Evolutionary conservation across 2,329 filamentous ascomycete species (phyloP).

Genomic region (Epicoccum sorghinum): DNA sequence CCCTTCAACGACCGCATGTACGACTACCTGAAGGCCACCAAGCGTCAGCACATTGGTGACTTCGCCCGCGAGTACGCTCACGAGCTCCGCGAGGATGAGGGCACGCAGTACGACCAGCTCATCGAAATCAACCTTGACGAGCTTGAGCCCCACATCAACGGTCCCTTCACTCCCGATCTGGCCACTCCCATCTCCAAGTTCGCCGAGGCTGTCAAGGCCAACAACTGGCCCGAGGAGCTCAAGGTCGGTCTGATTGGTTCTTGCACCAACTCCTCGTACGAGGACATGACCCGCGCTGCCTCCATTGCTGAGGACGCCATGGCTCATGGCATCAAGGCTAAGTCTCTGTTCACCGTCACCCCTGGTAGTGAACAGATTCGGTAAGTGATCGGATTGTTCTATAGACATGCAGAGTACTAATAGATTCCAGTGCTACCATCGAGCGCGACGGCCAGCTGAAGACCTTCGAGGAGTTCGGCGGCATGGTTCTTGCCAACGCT

Average conservation of each 20-base stretch:
- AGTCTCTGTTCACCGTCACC: conserved; percentile 91
- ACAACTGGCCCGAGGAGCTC: conserved; percentile 94
- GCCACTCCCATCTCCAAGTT: conserved; percentile 98
- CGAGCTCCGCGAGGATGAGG: conserved; percentile 85
- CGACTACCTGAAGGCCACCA: conserved; percentile 91
- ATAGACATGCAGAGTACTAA: neutral
- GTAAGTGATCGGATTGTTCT: conserved; percentile 42
- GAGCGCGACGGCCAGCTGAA: conserved; percentile 84
- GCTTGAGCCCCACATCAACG: conserved; percentile 98
- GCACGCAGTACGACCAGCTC: conserved; percentile 92
- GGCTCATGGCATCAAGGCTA: conserved; percentile 90
- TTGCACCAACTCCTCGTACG: conserved; percentile 90
- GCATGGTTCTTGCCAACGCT: conserved; percentile 92
- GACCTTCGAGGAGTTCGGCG: conserved; percentile 96
- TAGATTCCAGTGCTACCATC: conserved; percentile 68
- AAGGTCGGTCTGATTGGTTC: conserved; percentile 97
- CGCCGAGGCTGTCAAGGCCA: conserved; percentile 89
- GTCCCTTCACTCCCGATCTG: conserved; percentile 97
- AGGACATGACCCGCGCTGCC: conserved; percentile 92
- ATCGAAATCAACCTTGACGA: conserved; percentile 95
- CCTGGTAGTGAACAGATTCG: conserved; percentile 97
- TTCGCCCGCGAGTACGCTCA: conserved; percentile 83
- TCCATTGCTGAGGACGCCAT: conserved; percentile 91
- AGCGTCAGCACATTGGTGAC: conserved; percentile 88
- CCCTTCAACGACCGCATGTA: conserved; percentile 98